Percentiles rank a stretch among this genome's conserved stretches.
phyloP scores from a whole-genome alignment of 495 filamentous ascomycete species.

The Glonium stellatum region DNA sequence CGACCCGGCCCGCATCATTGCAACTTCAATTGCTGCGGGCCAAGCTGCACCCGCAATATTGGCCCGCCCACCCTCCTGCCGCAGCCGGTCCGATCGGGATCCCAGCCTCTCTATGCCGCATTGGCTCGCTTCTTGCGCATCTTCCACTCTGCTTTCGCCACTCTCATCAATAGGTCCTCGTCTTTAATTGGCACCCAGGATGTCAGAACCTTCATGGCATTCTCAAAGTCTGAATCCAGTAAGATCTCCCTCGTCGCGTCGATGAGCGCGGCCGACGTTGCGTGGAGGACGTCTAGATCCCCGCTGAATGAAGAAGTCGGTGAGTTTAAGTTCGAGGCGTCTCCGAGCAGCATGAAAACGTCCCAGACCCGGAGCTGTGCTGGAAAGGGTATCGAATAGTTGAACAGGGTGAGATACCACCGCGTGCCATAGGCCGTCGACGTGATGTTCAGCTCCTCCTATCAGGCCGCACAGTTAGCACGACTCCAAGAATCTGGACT shows the following conservation, averaged over 20 bases:
- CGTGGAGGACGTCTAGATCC: slow-evolving; percentile 82
- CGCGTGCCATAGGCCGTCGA: slow-evolving; percentile 89
- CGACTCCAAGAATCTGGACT: slow-evolving; percentile 3
- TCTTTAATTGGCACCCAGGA: slow-evolving; percentile 94
- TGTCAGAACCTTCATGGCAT: slow-evolving; percentile 95
- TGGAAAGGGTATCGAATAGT: slow-evolving; percentile 90
- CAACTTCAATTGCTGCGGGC: too few relatives aligned
- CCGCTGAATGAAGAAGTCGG: slow-evolving; percentile 37
- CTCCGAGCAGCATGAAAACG: slow-evolving; percentile 94
- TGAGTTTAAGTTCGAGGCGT: slow-evolving; percentile 40
- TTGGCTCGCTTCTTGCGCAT: slow-evolving; percentile 44
- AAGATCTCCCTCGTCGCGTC: slow-evolving; percentile 87
- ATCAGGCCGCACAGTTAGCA: slow-evolving; percentile 11
- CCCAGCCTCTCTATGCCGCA: slow-evolving; percentile 10
- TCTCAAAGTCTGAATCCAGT: slow-evolving; percentile 92
- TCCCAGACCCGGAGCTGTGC: slow-evolving; percentile 99
- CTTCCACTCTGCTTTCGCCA: slow-evolving; percentile 89
- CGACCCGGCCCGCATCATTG: too few relatives aligned
- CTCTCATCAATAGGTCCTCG: slow-evolving; percentile 89
- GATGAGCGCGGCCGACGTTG: slow-evolving; percentile 82
- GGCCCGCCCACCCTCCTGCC: not conserved
- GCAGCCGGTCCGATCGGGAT: not conserved
- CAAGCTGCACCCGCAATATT: too few relatives aligned
- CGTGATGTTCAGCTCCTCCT: slow-evolving; percentile 74
- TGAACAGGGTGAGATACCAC: slow-evolving; percentile 98